These are phyloP conservation scores for Cyberlindnera veronae DNA, from an alignment of 805 yeast genomes.

Conservation along the genomic window DNA sequence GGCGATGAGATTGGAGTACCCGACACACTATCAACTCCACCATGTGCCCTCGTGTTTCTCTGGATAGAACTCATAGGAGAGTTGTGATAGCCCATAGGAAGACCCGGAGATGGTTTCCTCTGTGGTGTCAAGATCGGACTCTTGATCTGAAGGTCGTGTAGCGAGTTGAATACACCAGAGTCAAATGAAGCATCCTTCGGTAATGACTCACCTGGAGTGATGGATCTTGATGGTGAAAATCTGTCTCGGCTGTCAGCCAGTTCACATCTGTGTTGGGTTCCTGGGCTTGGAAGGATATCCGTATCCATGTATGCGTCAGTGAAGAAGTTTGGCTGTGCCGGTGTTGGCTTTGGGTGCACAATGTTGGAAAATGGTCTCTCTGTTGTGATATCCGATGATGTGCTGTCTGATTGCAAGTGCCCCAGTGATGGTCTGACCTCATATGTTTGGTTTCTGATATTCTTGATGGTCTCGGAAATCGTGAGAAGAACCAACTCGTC, in stretches of 20 bases:
- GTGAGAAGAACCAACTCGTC: constrained; percentile 62
- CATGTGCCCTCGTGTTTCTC: constrained; percentile 36
- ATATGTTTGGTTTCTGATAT: constrained; percentile 34
- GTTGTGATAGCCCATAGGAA: constrained; percentile 25
- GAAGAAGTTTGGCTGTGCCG: constrained; percentile 30
- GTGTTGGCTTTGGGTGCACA: constrained; percentile 25
- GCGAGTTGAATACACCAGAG: constrained; percentile 13
- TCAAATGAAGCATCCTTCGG: constrained; percentile 14
- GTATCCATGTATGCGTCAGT: constrained; percentile 39
- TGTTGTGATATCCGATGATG: constrained; percentile 7
- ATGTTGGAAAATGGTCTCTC: constrained; percentile 8
- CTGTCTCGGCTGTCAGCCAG: constrained; percentile 16
- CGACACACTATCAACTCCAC: constrained; percentile 20
- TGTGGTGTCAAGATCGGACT: constrained; percentile 31
- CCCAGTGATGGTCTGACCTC: constrained; percentile 13
- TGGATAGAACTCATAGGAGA: constrained; percentile 63
- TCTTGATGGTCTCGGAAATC: constrained; percentile 59
- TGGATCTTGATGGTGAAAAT: constrained; percentile 32
- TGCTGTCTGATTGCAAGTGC: constrained; percentile 5
- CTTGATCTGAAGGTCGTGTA: constrained; percentile 28
- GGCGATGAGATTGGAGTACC: constrained; percentile 59
- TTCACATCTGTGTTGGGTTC: constrained; percentile 7
- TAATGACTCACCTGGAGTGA: constrained; percentile 44
- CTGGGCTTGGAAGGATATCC: constrained; percentile 38
- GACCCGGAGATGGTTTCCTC: constrained; percentile 26